These are phyloP conservation scores for Apiospora saccharicola DNA, from an alignment of 2,329 filamentous ascomycete species.

Conservation along the genomic window DNA sequence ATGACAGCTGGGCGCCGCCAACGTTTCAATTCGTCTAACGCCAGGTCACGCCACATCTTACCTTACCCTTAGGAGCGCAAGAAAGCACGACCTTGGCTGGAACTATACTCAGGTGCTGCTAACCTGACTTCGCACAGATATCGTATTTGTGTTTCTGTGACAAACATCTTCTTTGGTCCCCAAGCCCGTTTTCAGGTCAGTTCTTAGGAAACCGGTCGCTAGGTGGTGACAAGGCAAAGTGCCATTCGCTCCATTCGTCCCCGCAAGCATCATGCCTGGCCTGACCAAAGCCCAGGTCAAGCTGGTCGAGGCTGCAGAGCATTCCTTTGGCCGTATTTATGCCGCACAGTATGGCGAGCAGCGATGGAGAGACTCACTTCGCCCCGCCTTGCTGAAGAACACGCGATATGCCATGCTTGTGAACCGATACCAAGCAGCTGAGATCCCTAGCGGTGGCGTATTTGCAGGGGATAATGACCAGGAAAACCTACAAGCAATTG, in stretches of 20 bases:
- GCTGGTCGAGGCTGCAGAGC: slow-evolving; percentile 35
- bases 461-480: slow-evolving; percentile 30
- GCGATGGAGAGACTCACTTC: slow-evolving; percentile 37
- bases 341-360: slow-evolving; percentile 35
- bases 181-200: background rate
- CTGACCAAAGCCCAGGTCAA: slow-evolving; percentile 40
- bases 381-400: slow-evolving; percentile 36
- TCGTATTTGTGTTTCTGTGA: background rate
- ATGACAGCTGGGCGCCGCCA: slow-evolving; percentile 1
- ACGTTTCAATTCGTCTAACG: background rate
- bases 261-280: slow-evolving; percentile 31
- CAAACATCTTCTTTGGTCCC: background rate
- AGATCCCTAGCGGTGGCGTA: slow-evolving; percentile 26
- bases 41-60: slow-evolving; percentile 5
- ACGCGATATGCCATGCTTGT: slow-evolving; percentile 40
- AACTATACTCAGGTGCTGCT: background rate
- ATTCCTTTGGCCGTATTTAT: slow-evolving; percentile 38
- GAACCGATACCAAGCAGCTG: slow-evolving; percentile 34
- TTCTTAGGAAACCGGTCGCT: background rate
- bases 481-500: slow-evolving; percentile 29
- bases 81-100: background rate
- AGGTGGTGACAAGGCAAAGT: background rate
- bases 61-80: background rate
- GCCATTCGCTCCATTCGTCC: background rate
- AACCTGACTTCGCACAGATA: background rate